phyloP scores from a whole-genome alignment of 768 basidiomycete genomes.

The Pholiota microspora region DNA sequence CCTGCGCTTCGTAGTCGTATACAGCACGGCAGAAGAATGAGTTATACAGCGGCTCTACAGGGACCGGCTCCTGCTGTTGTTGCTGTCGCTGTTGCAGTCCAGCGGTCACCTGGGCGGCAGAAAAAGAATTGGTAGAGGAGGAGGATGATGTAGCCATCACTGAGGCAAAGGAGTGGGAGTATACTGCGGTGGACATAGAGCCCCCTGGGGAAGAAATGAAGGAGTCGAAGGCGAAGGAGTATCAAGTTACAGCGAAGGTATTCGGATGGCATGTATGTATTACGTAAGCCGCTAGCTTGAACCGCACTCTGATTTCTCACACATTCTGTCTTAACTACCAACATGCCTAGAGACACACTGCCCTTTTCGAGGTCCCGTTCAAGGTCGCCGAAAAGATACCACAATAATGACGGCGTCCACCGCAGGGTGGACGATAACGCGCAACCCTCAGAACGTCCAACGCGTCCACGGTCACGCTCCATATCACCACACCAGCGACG shows the following conservation, averaged over 20 bases:
- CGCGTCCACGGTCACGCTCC: constrained; percentile 24
- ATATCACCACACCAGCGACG: constrained; percentile 24
- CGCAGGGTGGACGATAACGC: constrained; percentile 7
- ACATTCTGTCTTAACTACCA: constrained; percentile 1
- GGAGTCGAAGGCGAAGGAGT: neutral
- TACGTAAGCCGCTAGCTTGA: constrained; percentile 12
- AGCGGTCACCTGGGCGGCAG: constrained; percentile 11
- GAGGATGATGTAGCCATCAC: constrained; percentile 13
- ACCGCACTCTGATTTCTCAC: neutral
- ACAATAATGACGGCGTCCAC: constrained; percentile 6
- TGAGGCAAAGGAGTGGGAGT: constrained; percentile 27
- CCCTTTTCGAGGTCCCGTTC: constrained; percentile 21
- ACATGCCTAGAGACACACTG: constrained; percentile 20
- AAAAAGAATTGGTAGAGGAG: constrained; percentile 16
- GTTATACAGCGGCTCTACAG: constrained; percentile 57
- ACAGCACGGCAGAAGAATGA: constrained; percentile 89
- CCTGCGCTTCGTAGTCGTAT: constrained; percentile 89
- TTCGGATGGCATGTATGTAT: constrained; percentile 10
- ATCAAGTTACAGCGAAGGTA: constrained; percentile 1
- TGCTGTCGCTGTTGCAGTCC: constrained; percentile 21
- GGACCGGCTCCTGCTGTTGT: constrained; percentile 31
- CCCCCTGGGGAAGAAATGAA: constrained; percentile 24
- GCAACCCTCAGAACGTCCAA: constrained; percentile 16
- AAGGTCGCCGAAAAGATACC: constrained; percentile 19
- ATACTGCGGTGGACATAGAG: constrained; percentile 29